Evolutionary conservation across 2,329 filamentous ascomycete species (phyloP), one percentile per base, ranked within the genome.

Genomic region (Botryotinia narcissicola): DNA sequence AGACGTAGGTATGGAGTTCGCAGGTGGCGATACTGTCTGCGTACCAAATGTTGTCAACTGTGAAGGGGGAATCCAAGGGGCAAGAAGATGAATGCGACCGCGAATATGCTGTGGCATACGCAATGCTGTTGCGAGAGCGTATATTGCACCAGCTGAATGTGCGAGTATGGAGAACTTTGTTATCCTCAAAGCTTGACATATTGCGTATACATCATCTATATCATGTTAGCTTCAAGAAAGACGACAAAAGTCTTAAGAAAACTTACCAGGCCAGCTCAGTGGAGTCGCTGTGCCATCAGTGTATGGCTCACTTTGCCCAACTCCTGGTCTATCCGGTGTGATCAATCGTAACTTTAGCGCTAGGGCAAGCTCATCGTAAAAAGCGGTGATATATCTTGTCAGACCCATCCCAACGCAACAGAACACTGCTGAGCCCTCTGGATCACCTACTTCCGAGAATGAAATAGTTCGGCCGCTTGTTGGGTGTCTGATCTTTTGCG

Each of bases 341-440:
- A 99, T 97, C 70, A 99, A 86, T 32, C 96, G 90, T 73, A 99
- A 84, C 81, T 94, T 96, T 74, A 99, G 84, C 0, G 95, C 97
- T 79, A 93, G 84, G 3, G 96, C 96, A 71, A 99, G 86, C 82
- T 99, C 96, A 81, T 99, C 96, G 80, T 98, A 99, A 81, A 99
- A 99, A 0, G 95, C 94, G 75, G 94, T 98, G 74, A 99, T 93
- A 81, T 96, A 99, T 82, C 96, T 89, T 18, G 96, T 99, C 79
- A 99, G 83, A 0, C 96, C 96, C 96, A 99, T 99, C 32, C 96
- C 96, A 4, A 99, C 94, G 79, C 96, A 99, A 81, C 96, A 97
- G 78, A 99, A 95, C 2, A 99, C 93, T 4, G 94, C 95, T 77
- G 92, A 95, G 1, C 96, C 96, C 61, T 95, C 90, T 0, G 95